These are phyloP conservation scores for Pseudomonodictys pantanalensis DNA, from an alignment of 495 filamentous ascomycete species.

Conservation along the genomic window DNA sequence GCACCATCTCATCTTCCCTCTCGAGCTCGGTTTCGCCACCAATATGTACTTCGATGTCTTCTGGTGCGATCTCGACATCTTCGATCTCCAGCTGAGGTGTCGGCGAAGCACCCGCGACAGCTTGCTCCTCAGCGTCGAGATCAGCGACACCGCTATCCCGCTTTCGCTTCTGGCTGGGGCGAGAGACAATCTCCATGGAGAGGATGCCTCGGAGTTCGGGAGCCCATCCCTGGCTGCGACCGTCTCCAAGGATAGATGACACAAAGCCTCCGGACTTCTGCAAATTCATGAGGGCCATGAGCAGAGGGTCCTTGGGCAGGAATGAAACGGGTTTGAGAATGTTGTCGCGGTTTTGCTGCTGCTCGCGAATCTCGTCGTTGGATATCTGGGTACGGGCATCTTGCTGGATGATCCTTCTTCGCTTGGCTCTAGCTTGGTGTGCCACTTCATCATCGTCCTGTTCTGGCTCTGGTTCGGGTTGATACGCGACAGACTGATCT, in stretches of 20 bases:
- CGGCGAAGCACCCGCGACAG: slow-evolving; percentile 21
- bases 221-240: slow-evolving; percentile 75
- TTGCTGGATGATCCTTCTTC: slow-evolving; percentile 67
- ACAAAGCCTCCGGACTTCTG: slow-evolving; percentile 88
- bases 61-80: slow-evolving; percentile 18
- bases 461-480: slow-evolving; percentile 46
- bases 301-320: slow-evolving; percentile 77
- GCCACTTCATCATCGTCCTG: slow-evolving; percentile 52
- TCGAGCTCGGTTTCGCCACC: slow-evolving; percentile 32
- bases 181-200: slow-evolving; percentile 74
- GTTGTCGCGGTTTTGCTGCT: slow-evolving; percentile 72
- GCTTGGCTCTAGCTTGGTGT: slow-evolving; percentile 63
- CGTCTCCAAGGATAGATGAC: slow-evolving; percentile 71
- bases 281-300: slow-evolving; percentile 84
- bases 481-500: slow-evolving; percentile 41
- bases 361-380: slow-evolving; percentile 63
- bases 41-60: slow-evolving; percentile 10
- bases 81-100: slow-evolving; percentile 40
- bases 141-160: slow-evolving; percentile 84
- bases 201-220: slow-evolving; percentile 85
- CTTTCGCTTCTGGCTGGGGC: slow-evolving; percentile 85
- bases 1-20: slow-evolving; percentile 18
- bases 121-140: slow-evolving; percentile 62
- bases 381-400: slow-evolving; percentile 64
- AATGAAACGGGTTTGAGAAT: slow-evolving; percentile 78